Base-by-base conservation (phyloP, 2,329 filamentous ascomycete genomes). In the Trichophyton benhamiae region DNA sequence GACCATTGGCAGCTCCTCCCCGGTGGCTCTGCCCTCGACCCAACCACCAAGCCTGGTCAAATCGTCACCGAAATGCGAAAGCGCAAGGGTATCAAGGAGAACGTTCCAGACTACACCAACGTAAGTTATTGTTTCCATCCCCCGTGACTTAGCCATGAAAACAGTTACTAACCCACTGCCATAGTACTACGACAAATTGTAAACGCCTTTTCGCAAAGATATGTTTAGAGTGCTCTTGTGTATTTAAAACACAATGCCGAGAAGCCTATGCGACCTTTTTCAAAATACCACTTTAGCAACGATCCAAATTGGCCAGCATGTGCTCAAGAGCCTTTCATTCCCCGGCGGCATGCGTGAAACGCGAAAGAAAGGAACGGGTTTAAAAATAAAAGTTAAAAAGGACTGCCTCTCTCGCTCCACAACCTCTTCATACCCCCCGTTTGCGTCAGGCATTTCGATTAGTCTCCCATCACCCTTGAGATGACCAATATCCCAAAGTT, bases 141-240 rank as follows among this genome's bases (percentile, higher is more conserved):
- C 11, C 49, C 27, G 3, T 15, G 22, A 53, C 8, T 53, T 20
- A 62, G 58, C 52, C 69, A 72, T 44, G 41, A 49, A 4, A 3
- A 2, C 27, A 30, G 22, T 17, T 30, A 52, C 30, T 66, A 61
- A 57, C 52, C 69, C 65, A 74, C 80, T 74, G 83, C 78, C 17
- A 66, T 74, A 95, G 89, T 96, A 95, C 87, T 96, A 96, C 81
- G 91, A 96, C 87, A 96, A 96, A 88, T 87, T 96, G 82, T 96
- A 96, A 78, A 79, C 72, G 74, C 69, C 73, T 75, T 72, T 13
- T 62, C 60, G 57, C 64, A 44, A 62, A 48, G n/a, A 41, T 48
- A 48, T 60, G 49, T 57, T 58, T 62, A 60, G 44, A 48, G 17
- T 8, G 17, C 44, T 48, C 17, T 48, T 25, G 44, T 48, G 44